phyloP scores from a whole-genome alignment of 1,284 basidiomycete genomes.

The Mycena citricolor region DNA sequence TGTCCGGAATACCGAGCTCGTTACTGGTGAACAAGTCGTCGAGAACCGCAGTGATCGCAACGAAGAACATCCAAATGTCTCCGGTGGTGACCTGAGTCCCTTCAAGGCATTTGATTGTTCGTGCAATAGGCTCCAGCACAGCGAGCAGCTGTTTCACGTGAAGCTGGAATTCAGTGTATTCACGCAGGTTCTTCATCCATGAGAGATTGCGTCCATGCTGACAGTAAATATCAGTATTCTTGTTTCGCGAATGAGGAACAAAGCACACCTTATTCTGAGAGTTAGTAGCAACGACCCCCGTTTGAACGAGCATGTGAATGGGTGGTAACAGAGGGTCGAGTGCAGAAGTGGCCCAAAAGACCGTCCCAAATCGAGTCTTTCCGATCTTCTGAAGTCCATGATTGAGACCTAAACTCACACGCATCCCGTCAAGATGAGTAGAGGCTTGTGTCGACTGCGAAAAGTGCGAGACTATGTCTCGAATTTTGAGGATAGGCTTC shows the following conservation, averaged over 20 bases:
- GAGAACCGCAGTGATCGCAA: not conserved
- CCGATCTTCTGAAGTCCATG: slow-evolving; percentile 30
- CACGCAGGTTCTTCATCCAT: not conserved
- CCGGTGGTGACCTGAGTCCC: not conserved
- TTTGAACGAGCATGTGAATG: not conserved
- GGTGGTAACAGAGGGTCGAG: slow-evolving; percentile 2
- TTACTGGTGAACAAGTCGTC: not conserved
- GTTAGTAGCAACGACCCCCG: not conserved
- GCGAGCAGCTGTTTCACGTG: not conserved
- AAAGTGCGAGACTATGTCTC: slow-evolving; percentile 26
- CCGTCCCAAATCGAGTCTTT: slow-evolving; percentile 32
- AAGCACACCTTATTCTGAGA: not conserved
- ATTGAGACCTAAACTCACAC: slow-evolving; percentile 16
- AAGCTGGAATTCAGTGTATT: not conserved
- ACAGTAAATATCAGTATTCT: no score
- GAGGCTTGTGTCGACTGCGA: slow-evolving; percentile 28
- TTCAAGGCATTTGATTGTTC: not conserved
- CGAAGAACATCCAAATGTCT: not conserved
- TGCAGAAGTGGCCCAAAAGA: slow-evolving; percentile 25
- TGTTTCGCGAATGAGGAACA: not conserved
- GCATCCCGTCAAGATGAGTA: slow-evolving; percentile 23
- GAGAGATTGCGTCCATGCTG: no score
- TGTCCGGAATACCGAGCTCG: not conserved
- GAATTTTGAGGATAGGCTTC: slow-evolving; percentile 23
- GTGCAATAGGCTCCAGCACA: not conserved